phyloP scores from a whole-genome alignment of 2,329 filamentous ascomycete genomes.

The Xylariales sp. region DNA sequence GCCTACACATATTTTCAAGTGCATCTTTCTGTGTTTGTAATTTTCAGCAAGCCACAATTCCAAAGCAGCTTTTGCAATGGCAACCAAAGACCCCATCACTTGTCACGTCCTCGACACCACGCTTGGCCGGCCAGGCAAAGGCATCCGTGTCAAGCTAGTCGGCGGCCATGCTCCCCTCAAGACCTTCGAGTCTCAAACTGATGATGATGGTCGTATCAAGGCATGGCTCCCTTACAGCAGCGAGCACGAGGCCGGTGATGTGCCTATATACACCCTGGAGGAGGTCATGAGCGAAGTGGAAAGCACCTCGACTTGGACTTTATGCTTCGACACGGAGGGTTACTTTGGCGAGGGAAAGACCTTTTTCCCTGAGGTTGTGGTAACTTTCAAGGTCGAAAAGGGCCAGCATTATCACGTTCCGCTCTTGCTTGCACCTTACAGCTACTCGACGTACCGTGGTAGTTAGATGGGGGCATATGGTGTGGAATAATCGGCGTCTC shows the following conservation, averaged over 20 bases:
- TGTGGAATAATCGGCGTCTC: too few relatives aligned
- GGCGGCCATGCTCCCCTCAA: slow-evolving; percentile 32
- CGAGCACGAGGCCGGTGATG: slow-evolving; percentile 46
- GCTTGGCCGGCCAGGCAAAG: slow-evolving; percentile 63
- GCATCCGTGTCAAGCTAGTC: slow-evolving; percentile 63
- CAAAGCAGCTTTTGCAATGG: too few relatives aligned
- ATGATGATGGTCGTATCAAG: slow-evolving; percentile 71
- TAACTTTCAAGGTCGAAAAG: slow-evolving; percentile 48
- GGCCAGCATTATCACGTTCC: slow-evolving; percentile 77
- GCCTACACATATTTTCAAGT: too few relatives aligned
- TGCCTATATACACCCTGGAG: slow-evolving; percentile 53
- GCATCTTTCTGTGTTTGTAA: too few relatives aligned
- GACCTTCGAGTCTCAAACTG: slow-evolving; percentile 64
- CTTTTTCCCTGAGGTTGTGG: slow-evolving; percentile 57
- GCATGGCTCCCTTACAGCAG: slow-evolving; percentile 60
- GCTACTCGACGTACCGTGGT: slow-evolving; percentile 78
- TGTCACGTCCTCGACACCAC: slow-evolving; percentile 84
- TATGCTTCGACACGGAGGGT: slow-evolving; percentile 67
- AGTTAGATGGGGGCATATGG: slow-evolving; percentile 55
- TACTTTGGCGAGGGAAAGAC: slow-evolving; percentile 65
- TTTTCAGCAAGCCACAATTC: too few relatives aligned
- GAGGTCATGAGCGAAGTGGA: slow-evolving; percentile 45
- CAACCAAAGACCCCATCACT: slow-evolving; percentile 64
- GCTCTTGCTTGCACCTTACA: slow-evolving; percentile 70
- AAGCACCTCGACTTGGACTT: slow-evolving; percentile 55